Percentiles rank a stretch among this genome's conserved stretches.
These are phyloP conservation scores for Solanum tacnaense DNA, from an alignment of 257 asterid genomes.

Conservation along the genomic window DNA sequence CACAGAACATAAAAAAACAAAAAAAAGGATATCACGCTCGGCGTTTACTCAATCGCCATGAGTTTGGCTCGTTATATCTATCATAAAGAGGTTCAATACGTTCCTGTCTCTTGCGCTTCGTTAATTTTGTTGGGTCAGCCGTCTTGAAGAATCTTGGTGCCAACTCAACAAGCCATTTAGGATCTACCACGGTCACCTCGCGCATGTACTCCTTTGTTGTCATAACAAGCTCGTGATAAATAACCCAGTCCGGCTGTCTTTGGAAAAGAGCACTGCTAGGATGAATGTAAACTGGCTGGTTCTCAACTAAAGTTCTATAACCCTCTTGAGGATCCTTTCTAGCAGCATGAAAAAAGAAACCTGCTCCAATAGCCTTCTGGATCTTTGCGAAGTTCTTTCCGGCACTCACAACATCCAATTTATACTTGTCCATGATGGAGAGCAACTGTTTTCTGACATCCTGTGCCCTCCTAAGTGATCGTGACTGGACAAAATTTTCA, in stretches of 20 bases:
- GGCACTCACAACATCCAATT: slow-evolving; percentile 72
- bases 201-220: slow-evolving; percentile 97
- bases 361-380: slow-evolving; percentile 83
- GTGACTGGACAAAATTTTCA: slow-evolving; percentile 82
- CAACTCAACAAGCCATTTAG: slow-evolving; percentile 92
- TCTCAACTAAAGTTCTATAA: slow-evolving; percentile 72
- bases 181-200: slow-evolving; percentile 81
- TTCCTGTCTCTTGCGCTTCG: slow-evolving; percentile 96
- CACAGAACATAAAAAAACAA: neutral
- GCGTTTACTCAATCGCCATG: slow-evolving; percentile 95
- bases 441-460: slow-evolving; percentile 87
- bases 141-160: slow-evolving; percentile 91
- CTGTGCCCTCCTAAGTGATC: slow-evolving; percentile 80
- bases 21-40: slow-evolving; percentile 40
- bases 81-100: slow-evolving; percentile 90
- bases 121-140: slow-evolving; percentile 83
- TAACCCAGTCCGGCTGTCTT: slow-evolving; percentile 95
- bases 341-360: slow-evolving; percentile 87
- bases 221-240: slow-evolving; percentile 88
- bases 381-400: slow-evolving; percentile 76
- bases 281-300: slow-evolving; percentile 85
- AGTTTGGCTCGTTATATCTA: slow-evolving; percentile 85
- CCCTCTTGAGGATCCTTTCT: slow-evolving; percentile 97
- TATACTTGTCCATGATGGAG: slow-evolving; percentile 91
- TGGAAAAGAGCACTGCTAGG: slow-evolving; percentile 94